phyloP scores from a whole-genome alignment of 83 land plant species.

The Picea mariana region DNA sequence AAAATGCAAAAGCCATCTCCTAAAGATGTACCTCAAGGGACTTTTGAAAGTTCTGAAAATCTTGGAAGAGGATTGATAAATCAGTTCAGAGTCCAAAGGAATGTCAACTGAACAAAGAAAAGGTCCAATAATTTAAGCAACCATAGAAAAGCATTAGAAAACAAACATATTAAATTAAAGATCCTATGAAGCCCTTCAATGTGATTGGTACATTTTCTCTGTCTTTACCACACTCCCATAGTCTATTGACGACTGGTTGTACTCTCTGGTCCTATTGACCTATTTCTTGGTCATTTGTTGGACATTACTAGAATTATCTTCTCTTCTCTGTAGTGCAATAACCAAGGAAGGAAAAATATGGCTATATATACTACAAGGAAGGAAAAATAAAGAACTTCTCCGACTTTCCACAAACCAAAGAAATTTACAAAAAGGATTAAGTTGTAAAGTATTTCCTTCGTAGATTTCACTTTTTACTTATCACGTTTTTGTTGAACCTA shows the following conservation, averaged over 20 bases:
- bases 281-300: no score
- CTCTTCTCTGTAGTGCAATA: no score
- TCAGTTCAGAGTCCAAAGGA: no score
- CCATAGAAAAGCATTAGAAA: no score
- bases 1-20: conserved; percentile 1
- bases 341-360: background rate
- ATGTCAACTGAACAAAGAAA: no score
- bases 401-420: background rate
- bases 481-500: no score
- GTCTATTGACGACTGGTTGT: no score
- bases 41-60: background rate
- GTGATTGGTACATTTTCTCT: background rate
- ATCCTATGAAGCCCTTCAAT: background rate
- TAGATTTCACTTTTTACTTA: background rate
- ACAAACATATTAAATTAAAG: background rate
- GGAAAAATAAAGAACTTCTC: background rate
- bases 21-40: background rate
- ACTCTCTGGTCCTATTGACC: no score
- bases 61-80: background rate
- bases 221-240: no score
- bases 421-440: background rate
- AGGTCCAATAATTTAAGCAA: no score
- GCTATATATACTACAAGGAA: no score
- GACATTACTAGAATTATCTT: no score
- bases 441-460: background rate